Conservation (phyloP, 2,329 filamentous ascomycete genomes). For the Arthrobotrys sinensis region DNA sequence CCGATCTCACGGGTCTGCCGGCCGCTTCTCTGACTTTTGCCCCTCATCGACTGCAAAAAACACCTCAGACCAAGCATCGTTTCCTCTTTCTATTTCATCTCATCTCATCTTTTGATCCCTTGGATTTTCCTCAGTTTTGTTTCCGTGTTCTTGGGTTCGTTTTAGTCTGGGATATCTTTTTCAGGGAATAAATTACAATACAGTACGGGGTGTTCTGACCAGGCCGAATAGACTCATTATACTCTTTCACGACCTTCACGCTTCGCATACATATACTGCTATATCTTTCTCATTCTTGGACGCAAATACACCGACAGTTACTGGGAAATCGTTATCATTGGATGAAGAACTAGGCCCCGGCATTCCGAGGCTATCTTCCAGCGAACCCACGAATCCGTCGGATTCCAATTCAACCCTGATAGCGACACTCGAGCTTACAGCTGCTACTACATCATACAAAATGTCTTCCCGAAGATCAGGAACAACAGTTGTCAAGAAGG, state of each 20-base stretch:
- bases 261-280: neutral
- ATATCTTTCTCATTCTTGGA: neutral
- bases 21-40: constrained; percentile 46
- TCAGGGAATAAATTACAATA: constrained; percentile 31
- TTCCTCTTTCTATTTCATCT: constrained; percentile 46
- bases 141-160: constrained; percentile 49
- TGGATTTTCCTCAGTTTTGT: constrained; percentile 26
- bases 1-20: constrained; percentile 59
- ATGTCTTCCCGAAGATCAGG: constrained; percentile 59
- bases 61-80: constrained; percentile 37
- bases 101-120: constrained; percentile 49
- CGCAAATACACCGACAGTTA: constrained; percentile 20
- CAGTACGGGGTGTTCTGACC: constrained; percentile 44
- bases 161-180: constrained; percentile 50
- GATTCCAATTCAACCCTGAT: constrained; percentile 12
- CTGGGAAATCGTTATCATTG: constrained; percentile 43
- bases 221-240: constrained; percentile 32
- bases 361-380: constrained; percentile 40
- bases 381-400: constrained; percentile 38
- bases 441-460: constrained; percentile 23
- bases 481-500: constrained; percentile 54
- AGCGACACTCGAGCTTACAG: constrained; percentile 26
- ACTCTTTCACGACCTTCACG: constrained; percentile 21
- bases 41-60: constrained; percentile 49
- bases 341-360: constrained; percentile 50